These are phyloP conservation scores for Aspergillus viridinutans DNA, from an alignment of 2,329 filamentous ascomycete genomes.

Conservation along the genomic window DNA sequence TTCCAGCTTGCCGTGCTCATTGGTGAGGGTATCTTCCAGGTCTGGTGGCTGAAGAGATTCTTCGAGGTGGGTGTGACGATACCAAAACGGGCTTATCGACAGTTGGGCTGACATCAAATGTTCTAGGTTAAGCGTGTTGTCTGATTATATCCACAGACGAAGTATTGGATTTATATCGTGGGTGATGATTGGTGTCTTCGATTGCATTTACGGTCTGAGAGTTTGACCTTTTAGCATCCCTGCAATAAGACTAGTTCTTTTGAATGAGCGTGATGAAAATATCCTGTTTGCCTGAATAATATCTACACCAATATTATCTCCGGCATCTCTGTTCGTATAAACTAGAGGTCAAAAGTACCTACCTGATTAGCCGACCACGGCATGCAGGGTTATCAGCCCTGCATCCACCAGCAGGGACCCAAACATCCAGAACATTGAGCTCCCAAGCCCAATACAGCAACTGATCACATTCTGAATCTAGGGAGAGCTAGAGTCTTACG, in stretches of 20 bases:
- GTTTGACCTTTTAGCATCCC: background rate
- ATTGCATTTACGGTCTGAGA: background rate
- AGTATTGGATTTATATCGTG: background rate
- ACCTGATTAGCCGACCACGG: background rate
- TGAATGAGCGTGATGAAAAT: background rate
- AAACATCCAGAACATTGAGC: background rate
- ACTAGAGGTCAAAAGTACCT: background rate
- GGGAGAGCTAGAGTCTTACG: background rate
- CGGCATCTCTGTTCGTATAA: too few relatives aligned
- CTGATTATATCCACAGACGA: constrained; percentile 24
- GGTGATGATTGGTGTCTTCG: background rate
- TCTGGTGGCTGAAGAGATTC: constrained; percentile 99
- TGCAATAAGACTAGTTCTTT: background rate
- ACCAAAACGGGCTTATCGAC: background rate
- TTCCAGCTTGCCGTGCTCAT: constrained; percentile 88
- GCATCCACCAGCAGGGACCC: background rate
- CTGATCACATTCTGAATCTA: background rate
- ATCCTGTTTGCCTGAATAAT: background rate
- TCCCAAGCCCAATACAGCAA: too few relatives aligned
- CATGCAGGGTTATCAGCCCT: background rate
- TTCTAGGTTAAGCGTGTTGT: constrained; percentile 46
- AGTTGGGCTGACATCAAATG: background rate
- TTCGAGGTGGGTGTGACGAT: constrained; percentile 63
- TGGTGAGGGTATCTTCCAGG: constrained; percentile 93
- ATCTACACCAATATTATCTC: background rate